Evolutionary conservation across 225 moss, liverwort and hornwort genomes (phyloP).

Genomic region (Pleurozium schreberi): DNA sequence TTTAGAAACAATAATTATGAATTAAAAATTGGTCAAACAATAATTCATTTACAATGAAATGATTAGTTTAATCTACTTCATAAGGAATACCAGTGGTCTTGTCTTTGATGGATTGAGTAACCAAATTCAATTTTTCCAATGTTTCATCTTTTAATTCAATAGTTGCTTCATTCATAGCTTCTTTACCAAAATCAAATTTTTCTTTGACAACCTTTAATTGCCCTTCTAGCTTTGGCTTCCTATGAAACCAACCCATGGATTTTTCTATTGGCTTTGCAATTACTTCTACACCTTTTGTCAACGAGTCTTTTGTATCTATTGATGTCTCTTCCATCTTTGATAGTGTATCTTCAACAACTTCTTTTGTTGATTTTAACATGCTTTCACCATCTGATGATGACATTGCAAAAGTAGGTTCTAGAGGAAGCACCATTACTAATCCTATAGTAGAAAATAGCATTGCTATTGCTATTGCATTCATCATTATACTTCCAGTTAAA

Average conservation of each 20-base stretch:
- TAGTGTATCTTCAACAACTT: neutral
- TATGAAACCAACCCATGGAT: conserved; percentile 11
- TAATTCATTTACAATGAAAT: neutral
- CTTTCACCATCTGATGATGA: neutral
- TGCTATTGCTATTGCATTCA: conserved; percentile 25
- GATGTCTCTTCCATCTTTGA: neutral
- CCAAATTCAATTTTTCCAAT: neutral
- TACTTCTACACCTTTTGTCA: neutral
- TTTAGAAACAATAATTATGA: neutral
- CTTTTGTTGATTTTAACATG: neutral
- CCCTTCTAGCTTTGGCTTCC: neutral
- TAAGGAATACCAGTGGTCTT: neutral
- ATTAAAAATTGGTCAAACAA: neutral
- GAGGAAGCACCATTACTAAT: conserved; percentile 11
- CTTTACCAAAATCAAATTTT: neutral
- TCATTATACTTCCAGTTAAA: neutral
- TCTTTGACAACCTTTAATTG: neutral
- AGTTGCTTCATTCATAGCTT: neutral
- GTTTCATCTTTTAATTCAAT: neutral
- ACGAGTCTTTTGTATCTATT: neutral
- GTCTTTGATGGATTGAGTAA: neutral
- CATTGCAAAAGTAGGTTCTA: neutral
- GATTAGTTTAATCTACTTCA: neutral
- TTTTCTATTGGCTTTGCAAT: conserved; percentile 7
- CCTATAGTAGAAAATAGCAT: conserved; percentile 19